These are phyloP conservation scores for Eucalyptus leucophloia DNA, from an alignment of 345 rosid species.

Conservation along the genomic window DNA sequence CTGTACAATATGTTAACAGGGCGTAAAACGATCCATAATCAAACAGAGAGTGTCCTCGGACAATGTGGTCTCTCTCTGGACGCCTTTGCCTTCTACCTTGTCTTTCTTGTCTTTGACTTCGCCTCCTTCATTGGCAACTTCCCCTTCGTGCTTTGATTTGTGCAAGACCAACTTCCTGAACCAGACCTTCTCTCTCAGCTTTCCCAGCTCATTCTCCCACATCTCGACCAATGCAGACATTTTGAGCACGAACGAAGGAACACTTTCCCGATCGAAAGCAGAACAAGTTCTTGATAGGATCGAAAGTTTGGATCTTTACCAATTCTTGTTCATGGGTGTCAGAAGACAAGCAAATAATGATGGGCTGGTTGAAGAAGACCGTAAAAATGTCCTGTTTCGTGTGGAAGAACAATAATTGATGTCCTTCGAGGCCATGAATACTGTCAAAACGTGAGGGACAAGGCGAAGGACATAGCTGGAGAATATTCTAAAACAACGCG, in stretches of 20 bases:
- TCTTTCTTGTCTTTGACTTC: background rate
- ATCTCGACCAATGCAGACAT: conserved; percentile 37
- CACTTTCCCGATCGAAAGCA: background rate
- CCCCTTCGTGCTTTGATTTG: background rate
- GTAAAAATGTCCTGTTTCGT: background rate
- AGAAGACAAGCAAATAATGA: background rate
- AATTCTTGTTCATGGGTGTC: background rate
- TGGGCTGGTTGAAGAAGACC: background rate
- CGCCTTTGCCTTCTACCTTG: background rate
- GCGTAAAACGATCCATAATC: background rate
- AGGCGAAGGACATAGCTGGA: background rate
- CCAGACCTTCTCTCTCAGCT: background rate
- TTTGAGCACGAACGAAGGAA: background rate
- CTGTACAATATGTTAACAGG: background rate
- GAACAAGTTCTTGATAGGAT: background rate
- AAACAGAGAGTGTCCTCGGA: background rate
- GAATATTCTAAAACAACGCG: background rate
- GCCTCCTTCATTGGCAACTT: background rate
- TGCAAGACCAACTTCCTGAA: background rate
- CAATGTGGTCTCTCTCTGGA: background rate
- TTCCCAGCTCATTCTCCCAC: conserved; percentile 6
- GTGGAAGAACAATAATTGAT: background rate
- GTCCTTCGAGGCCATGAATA: background rate
- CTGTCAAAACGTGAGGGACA: background rate
- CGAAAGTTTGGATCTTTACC: background rate